phyloP scores from a whole-genome alignment of 768 basidiomycete genomes.

The Nidularia sp. region DNA sequence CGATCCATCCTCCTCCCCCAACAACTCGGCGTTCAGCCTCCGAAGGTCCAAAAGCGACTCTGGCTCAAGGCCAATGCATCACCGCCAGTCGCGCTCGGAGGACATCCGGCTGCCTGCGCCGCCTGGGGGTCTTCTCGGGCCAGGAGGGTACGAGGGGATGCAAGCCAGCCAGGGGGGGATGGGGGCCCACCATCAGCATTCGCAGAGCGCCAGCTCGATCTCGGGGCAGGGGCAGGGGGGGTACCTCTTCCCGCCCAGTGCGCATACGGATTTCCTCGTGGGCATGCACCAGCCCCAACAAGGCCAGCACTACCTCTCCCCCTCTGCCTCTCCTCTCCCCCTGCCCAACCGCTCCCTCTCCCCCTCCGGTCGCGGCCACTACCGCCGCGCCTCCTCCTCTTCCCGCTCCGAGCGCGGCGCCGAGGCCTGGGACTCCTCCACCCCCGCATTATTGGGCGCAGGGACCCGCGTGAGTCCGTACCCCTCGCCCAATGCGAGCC shows the following conservation, averaged over 20 bases:
- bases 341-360: slow-evolving; percentile 5
- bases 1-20: slow-evolving; percentile 6
- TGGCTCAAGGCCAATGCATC: slow-evolving; percentile 31
- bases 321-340: background rate
- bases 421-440: slow-evolving; percentile 19
- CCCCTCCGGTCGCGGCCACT: slow-evolving; percentile 25
- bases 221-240: background rate
- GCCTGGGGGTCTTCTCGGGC: too few species aligned
- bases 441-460: slow-evolving; percentile 18
- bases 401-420: slow-evolving; percentile 36
- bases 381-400: slow-evolving; percentile 36
- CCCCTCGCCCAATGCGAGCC: slow-evolving; percentile 65
- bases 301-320: slow-evolving; percentile 11
- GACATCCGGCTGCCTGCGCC: slow-evolving; percentile 33
- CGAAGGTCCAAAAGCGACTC: background rate
- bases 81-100: slow-evolving; percentile 58
- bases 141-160: too few species aligned
- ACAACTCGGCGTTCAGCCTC: background rate
- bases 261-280: background rate
- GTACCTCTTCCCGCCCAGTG: background rate
- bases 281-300: background rate
- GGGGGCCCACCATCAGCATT: background rate
- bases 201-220: background rate
- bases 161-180: too few species aligned
- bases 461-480: slow-evolving; percentile 53